phyloP scores from a whole-genome alignment of 129 eudicot genomes.

The Flaveria sonorensis region DNA sequence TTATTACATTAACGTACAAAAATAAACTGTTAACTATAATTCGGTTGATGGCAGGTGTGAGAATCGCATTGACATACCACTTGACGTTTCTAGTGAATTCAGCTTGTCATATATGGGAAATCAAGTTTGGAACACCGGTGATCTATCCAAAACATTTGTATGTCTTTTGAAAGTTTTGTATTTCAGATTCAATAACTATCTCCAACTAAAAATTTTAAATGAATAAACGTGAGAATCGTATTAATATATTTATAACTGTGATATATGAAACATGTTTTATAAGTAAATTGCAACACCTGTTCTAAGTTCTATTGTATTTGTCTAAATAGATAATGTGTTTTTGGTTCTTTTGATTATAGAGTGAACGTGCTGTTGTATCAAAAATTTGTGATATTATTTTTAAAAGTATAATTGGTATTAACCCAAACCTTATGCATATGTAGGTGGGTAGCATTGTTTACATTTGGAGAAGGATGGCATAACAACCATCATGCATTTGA shows the following conservation, averaged over 20 bases:
- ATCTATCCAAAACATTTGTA: slow-evolving; percentile 44
- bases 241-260: too few species aligned
- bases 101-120: slow-evolving; percentile 64
- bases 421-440: not conserved
- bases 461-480: slow-evolving; percentile 85
- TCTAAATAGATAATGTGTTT: too few species aligned
- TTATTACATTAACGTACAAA: too few species aligned
- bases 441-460: slow-evolving; percentile 69
- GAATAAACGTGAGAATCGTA: too few species aligned
- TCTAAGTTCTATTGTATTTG: too few species aligned
- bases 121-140: slow-evolving; percentile 56
- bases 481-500: slow-evolving; percentile 83
- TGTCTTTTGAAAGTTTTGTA: not conserved
- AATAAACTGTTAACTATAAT: not conserved
- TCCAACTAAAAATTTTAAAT: too few species aligned
- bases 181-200: too few species aligned
- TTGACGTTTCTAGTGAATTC: slow-evolving; percentile 52
- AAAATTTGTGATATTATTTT: not conserved
- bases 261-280: too few species aligned
- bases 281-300: too few species aligned
- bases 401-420: not conserved
- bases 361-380: too few species aligned
- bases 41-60: slow-evolving; percentile 20
- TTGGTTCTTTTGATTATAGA: too few species aligned
- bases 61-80: slow-evolving; percentile 25